A percentile compares a stretch with the other conserved stretches of the same genome.
phyloP scores from a whole-genome alignment of 169 alveolate genomes.

The Cryptosporidium canis region DNA sequence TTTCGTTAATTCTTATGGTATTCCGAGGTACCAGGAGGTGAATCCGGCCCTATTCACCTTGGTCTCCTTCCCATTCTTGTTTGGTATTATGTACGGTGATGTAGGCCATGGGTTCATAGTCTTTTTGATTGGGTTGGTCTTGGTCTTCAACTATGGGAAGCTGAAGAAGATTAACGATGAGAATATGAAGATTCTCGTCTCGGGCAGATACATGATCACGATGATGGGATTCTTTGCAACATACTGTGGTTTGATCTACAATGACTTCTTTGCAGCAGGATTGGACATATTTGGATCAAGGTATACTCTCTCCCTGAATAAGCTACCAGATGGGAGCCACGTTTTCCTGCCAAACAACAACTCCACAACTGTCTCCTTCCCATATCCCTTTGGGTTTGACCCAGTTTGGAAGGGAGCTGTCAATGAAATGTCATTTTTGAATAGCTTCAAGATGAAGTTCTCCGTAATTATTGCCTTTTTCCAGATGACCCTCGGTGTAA shows the following conservation, averaged over 20 bases:
- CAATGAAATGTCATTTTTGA: constrained; percentile 94
- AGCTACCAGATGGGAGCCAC: constrained; percentile 52
- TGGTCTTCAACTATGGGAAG: constrained; percentile 77
- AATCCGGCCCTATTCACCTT: constrained; percentile 97
- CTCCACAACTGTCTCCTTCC: constrained; percentile 73
- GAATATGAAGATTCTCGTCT: constrained; percentile 79
- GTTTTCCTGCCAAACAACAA: constrained; percentile 49
- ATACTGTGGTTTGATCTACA: constrained; percentile 96
- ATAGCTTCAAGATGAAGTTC: constrained; percentile 98
- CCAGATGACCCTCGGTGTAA: constrained; percentile 94
- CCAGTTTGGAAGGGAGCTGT: constrained; percentile 97
- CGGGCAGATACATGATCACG: constrained; percentile 91
- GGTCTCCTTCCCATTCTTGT: constrained; percentile 98
- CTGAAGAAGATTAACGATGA: constrained; percentile 80
- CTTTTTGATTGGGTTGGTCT: constrained; percentile 84
- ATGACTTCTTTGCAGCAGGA: constrained; percentile 97
- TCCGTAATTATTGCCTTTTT: constrained; percentile 93
- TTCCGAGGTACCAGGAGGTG: constrained; percentile 97
- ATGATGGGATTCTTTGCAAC: constrained; percentile 96
- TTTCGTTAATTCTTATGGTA: constrained; percentile 98
- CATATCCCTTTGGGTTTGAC: constrained; percentile 97
- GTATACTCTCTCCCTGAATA: constrained; percentile 80
- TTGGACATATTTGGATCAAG: constrained; percentile 90
- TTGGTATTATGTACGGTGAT: constrained; percentile 99
- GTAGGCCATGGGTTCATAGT: constrained; percentile 97